Conservation (phyloP, 306 rosid genomes). For the Acacia melanoxylon region DNA sequence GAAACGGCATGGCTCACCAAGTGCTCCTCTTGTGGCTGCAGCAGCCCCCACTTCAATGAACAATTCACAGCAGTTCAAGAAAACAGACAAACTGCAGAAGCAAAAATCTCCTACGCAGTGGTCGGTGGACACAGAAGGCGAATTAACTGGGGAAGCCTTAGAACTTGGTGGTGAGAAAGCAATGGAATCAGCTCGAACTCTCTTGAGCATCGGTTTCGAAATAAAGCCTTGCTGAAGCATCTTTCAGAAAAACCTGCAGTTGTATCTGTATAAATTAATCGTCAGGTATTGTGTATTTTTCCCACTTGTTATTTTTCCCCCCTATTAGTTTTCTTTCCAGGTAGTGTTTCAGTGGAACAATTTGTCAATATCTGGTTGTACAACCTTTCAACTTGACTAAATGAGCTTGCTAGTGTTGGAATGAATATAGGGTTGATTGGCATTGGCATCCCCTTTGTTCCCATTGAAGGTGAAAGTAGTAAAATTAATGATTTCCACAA, state of each 20-base stretch:
- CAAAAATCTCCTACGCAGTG: constrained; percentile 51
- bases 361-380: constrained; percentile 57
- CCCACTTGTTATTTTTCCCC: not conserved
- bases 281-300: constrained; percentile 51
- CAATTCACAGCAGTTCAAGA: constrained; percentile 42
- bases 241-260: constrained; percentile 36
- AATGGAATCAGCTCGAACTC: constrained; percentile 95
- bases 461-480: constrained; percentile 6
- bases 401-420: constrained; percentile 43
- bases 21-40: constrained; percentile 77
- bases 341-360: constrained; percentile 48
- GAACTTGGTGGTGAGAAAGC: constrained; percentile 98
- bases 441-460: constrained; percentile 13
- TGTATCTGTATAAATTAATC: constrained; percentile 47
- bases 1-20: constrained; percentile 80
- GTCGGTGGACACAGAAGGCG: constrained; percentile 91
- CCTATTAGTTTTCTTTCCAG: constrained; percentile 1
- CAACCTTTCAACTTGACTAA: constrained; percentile 43
- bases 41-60: constrained; percentile 78
- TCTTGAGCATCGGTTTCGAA: constrained; percentile 97
- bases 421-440: constrained; percentile 40
- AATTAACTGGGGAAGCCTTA: constrained; percentile 85
- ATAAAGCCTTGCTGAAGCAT: constrained; percentile 84
- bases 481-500: not conserved
- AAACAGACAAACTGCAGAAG: constrained; percentile 36